Evolutionary conservation across 164 flowering plant genomes (phyloP).

Genomic region (Nelumbo lutea): DNA sequence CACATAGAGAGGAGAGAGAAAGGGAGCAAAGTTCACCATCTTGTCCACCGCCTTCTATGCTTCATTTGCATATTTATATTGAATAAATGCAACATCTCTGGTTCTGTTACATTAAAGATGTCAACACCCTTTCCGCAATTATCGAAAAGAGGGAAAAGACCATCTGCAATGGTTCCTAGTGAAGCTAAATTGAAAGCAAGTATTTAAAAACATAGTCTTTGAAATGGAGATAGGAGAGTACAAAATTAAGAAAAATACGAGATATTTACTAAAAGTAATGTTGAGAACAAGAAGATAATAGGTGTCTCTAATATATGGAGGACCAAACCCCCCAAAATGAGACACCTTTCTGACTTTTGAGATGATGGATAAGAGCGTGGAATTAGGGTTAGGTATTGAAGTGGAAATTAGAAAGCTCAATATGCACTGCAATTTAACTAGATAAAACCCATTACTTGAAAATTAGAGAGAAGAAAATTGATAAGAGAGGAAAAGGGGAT

Average conservation of each 20-base stretch:
- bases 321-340: conserved; percentile 94
- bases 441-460: too few relatives aligned
- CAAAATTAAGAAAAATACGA: too few relatives aligned
- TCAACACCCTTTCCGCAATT: conserved; percentile 95
- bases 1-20: too few relatives aligned
- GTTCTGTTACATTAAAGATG: conserved; percentile 83
- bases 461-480: too few relatives aligned
- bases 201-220: background rate
- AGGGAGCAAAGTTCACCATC: conserved; percentile 13
- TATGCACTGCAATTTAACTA: too few relatives aligned
- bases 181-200: background rate
- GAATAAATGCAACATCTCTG: conserved; percentile 74
- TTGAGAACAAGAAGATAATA: conserved; percentile 88
- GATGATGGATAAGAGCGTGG: background rate
- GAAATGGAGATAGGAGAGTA: too few relatives aligned
- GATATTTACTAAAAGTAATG: conserved; percentile 77
- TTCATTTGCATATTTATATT: conserved; percentile 70
- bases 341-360: conserved; percentile 43
- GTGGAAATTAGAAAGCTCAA: too few relatives aligned
- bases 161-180: conserved; percentile 92
- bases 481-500: too few relatives aligned
- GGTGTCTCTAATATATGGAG: conserved; percentile 92
- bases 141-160: conserved; percentile 79
- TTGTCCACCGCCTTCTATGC: conserved; percentile 54
- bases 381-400: conserved; percentile 6